Percentiles rank a stretch among this genome's conserved stretches.
Evolutionary conservation across 345 rosid genomes (phyloP).

Genomic region (Carallia pectinifolia): DNA sequence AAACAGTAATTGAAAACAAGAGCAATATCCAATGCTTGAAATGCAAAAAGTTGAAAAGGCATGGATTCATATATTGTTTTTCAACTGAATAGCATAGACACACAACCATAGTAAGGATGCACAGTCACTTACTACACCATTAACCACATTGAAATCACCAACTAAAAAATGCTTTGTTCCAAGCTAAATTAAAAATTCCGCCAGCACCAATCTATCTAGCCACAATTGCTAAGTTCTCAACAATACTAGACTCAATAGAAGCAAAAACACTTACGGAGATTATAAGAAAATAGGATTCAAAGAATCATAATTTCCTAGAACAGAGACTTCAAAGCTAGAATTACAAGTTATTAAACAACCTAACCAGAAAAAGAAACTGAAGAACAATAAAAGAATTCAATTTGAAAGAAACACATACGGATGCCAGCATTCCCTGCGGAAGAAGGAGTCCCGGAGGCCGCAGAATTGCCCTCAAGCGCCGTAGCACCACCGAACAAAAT

Average conservation of each 20-base stretch:
- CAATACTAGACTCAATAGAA: not conserved
- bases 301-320: not conserved
- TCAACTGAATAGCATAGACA: too few species aligned
- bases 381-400: not conserved
- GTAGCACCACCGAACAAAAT: constrained; percentile 97
- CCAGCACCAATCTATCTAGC: not conserved
- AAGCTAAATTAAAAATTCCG: too few species aligned
- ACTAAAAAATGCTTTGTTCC: too few species aligned
- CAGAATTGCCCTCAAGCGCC: constrained; percentile 93
- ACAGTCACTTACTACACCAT: too few species aligned
- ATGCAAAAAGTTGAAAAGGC: not conserved
- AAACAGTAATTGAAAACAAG: not conserved
- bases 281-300: not conserved
- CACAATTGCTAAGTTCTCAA: not conserved
- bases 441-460: constrained; percentile 83
- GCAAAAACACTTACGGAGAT: not conserved
- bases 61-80: not conserved
- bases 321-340: not conserved
- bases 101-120: too few species aligned
- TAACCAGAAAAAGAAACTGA: constrained; percentile 3
- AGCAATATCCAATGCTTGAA: not conserved
- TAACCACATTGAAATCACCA: too few species aligned
- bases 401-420: constrained; percentile 46
- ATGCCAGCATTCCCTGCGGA: constrained; percentile 98
- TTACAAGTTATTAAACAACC: not conserved